Base-by-base conservation (phyloP, 2,329 filamentous ascomycete genomes). In the Botrytis medusae region DNA sequence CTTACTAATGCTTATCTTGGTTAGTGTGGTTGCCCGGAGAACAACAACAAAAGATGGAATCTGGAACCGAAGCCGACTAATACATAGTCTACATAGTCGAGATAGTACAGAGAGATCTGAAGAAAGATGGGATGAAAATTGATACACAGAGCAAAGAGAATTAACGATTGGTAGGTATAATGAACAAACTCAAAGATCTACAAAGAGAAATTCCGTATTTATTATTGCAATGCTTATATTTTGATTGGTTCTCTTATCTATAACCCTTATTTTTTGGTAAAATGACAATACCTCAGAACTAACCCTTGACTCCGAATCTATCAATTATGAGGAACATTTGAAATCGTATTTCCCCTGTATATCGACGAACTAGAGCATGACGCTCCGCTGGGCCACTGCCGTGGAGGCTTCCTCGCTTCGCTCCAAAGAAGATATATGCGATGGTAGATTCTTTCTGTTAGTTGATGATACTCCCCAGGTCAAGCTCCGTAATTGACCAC, bases 1-100 rank as follows among this genome's bases (percentile, higher is more conserved):
- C 37, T 73, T 4, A 62, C 51, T 73, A 40, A n/a, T 60, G 34
- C 71, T 32, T 60, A 37, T 44, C 57, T 51, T 20, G 65, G 72
- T 20, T 73, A 73, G 71, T 48, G 34, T 60, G 37, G 65, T 54
- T 61, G 18, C 65, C 59, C 4, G 20, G 71, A 34, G 37, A 65
- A 72, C 61, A 18, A 71, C 61, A 8, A 40, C 34, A 14, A 40
- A 61, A 40, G 65, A 37, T 40, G 14, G n/a, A 42, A 29, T 62
- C 25, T 62, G 25, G 25, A 63, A n/a, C n/a, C 8, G 40, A 46
- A 64, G 51, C n/a, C 29, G 51, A 54, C n/a, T 54, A 54, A 29
- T 54, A n/a, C n/a, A n/a, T n/a, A n/a, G n/a, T n/a, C n/a, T n/a
- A n/a, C n/a, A n/a, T n/a, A 32, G n/a, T 29, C n/a, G 4, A 42